Base-by-base conservation (phyloP, 1,284 basidiomycete genomes). In the Tremellales sp. region DNA sequence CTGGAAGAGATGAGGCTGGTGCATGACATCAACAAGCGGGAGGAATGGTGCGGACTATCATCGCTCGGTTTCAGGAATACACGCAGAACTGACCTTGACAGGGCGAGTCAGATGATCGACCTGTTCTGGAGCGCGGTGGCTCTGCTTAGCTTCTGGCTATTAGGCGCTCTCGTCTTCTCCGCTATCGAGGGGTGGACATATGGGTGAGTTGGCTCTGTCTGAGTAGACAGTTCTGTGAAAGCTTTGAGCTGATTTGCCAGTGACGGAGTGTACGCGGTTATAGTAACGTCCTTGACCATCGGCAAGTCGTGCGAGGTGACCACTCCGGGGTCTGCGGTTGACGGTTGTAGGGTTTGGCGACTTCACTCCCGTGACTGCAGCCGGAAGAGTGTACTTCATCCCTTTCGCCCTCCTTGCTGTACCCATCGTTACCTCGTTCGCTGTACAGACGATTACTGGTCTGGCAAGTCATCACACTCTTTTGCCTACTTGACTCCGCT, bases 401-500 rank as follows among this genome's bases (percentile, higher is more conserved):
- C 50, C 73, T n/a, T 77, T 74, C 52, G 70, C 69, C 2, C 52
- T 76, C 12, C 62, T 73, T 57, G 74, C 75, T 22, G 75, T 76
- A 17, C 76, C 76, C 0, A 64, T 78, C 45, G 72, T 78, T 24
- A 75, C 76, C 21, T 73, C 72, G 6, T 77, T 78, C 47, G 76
- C 74, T 17, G 72, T 76, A 5, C 73, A 73, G 43, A 73, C 74
- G n/a, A 67, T 77, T 29, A 68, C 69, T 19, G 65, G 69, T 60
- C 51, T 75, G 26, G 68, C 76, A 46, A 58, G 63, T 62, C 10
- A 5, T 36, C 13, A 42, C 45, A 24, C 40, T 23, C 22, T 43
- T 36, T 24, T 24, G 15, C 15, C 11, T 11, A 5, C 10, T 29
- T 43, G 25, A 6, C 15, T 2, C 12, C 27, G n/a, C 7, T 26